Conservation (phyloP, 345 rosid species). For the Combretum micranthum region DNA sequence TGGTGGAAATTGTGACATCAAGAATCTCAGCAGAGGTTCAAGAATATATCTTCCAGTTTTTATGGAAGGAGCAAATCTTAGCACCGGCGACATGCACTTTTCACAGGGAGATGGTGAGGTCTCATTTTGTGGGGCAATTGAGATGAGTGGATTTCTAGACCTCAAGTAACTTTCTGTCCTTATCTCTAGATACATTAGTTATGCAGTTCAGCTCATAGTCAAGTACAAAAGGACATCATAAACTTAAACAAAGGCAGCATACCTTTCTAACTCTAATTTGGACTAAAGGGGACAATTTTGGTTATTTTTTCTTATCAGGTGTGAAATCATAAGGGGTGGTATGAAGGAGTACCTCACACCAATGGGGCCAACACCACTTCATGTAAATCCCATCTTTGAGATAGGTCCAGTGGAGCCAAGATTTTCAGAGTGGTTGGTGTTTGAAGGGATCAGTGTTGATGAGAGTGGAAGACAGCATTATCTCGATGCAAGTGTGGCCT, state of each 20-base stretch:
- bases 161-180: constrained; percentile 45
- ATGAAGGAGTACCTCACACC: constrained; percentile 94
- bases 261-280: too few relatives aligned
- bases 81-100: constrained; percentile 94
- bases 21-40: constrained; percentile 82
- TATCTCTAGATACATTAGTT: constrained; percentile 1
- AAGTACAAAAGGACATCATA: neutral
- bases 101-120: constrained; percentile 97
- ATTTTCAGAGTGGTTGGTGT: constrained; percentile 94
- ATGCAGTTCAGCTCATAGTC: neutral
- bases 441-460: constrained; percentile 91
- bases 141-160: constrained; percentile 88
- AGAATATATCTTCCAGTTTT: constrained; percentile 83
- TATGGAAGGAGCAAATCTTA: constrained; percentile 84
- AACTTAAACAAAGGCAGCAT: too few relatives aligned
- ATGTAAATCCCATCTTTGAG: constrained; percentile 88
- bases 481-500: constrained; percentile 81
- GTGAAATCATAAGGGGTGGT: constrained; percentile 75
- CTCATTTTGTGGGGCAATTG: constrained; percentile 91
- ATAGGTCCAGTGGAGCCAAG: constrained; percentile 90
- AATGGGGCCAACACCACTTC: constrained; percentile 88
- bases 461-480: constrained; percentile 81
- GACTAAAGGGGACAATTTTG: too few relatives aligned
- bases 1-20: constrained; percentile 95
- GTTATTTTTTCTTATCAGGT: constrained; percentile 25